A percentile compares a stretch with the other conserved stretches of the same genome.
Conservation (phyloP, 495 filamentous ascomycete species). For the Aspergillus carlsbadensis region DNA sequence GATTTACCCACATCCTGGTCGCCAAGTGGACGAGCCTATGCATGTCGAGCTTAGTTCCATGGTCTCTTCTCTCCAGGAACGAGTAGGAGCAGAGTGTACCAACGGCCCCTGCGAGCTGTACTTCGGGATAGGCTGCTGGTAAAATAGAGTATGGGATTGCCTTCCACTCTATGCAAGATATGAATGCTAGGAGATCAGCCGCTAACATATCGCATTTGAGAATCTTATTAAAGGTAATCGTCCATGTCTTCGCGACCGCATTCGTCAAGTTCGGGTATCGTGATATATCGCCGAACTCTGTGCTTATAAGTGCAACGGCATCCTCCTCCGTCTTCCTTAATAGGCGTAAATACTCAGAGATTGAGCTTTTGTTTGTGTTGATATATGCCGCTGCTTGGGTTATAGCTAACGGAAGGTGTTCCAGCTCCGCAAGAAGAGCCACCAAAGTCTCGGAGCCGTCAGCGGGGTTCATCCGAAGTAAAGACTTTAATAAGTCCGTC, state of each 20-base stretch:
- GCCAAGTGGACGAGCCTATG: constrained; percentile 25
- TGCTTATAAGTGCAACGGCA: constrained; percentile 39
- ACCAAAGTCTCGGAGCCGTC: too few species aligned
- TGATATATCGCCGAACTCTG: constrained; percentile 45
- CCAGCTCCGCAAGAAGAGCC: constrained; percentile 18
- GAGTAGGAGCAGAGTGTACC: constrained; percentile 22
- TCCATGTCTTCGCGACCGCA: constrained; percentile 54
- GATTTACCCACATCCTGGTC: constrained; percentile 17
- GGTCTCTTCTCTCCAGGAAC: constrained; percentile 16
- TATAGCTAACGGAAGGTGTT: neutral
- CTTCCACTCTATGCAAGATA: constrained; percentile 39
- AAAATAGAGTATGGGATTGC: constrained; percentile 32
- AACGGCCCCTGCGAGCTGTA: constrained; percentile 9
- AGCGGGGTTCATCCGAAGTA: too few species aligned
- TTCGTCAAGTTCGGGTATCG: constrained; percentile 41
- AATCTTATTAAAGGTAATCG: constrained; percentile 52
- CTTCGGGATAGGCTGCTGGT: constrained; percentile 6
- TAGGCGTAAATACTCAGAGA: constrained; percentile 45
- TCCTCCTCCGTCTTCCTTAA: constrained; percentile 39
- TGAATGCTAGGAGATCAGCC: constrained; percentile 37
- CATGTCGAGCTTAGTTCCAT: constrained; percentile 7
- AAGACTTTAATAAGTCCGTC: too few species aligned
- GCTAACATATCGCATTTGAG: constrained; percentile 26
- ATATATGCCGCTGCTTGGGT: neutral
- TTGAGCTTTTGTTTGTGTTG: neutral